Conservation (phyloP, 2,329 filamentous ascomycete species). For the Colletotrichum horii region DNA sequence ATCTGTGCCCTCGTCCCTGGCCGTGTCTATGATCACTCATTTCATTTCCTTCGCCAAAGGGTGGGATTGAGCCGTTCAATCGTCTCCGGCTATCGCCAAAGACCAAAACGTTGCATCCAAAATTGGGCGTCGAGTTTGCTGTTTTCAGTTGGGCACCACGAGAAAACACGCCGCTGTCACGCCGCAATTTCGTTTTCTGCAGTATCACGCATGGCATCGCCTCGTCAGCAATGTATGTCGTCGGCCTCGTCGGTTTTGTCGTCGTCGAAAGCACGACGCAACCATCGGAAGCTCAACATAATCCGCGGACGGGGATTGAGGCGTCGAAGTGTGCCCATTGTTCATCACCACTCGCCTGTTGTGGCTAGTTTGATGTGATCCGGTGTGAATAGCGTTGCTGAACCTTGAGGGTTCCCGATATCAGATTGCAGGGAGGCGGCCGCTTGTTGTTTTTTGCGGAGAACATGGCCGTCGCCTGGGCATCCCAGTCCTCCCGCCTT, state of each 20-base stretch:
- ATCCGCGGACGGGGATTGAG: conserved; percentile 11
- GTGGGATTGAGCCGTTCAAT: conserved; percentile 7
- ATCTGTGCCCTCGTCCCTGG: not conserved
- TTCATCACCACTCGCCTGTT: conserved; percentile 10
- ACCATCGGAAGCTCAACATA: not conserved
- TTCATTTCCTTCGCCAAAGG: not conserved
- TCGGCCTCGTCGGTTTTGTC: not conserved
- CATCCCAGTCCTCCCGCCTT: conserved; percentile 15
- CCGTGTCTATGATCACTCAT: not conserved
- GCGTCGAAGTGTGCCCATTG: conserved; percentile 14
- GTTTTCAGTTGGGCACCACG: not conserved
- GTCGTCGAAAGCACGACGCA: not conserved
- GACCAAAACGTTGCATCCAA: not conserved
- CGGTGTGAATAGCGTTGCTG: conserved; percentile 18
- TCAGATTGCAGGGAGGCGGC: conserved; percentile 16
- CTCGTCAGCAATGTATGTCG: not conserved
- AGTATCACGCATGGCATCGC: not conserved
- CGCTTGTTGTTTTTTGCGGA: conserved; percentile 13
- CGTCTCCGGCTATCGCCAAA: not conserved
- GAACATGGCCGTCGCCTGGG: conserved; percentile 1
- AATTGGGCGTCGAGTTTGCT: not conserved
- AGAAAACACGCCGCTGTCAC: not conserved
- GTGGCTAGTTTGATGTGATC: conserved; percentile 22
- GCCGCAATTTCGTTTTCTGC: conserved; percentile 2
- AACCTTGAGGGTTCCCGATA: conserved; percentile 19